These are phyloP conservation scores for Psilocybe subaeruginosa DNA, from an alignment of 768 basidiomycete species.

Conservation along the genomic window DNA sequence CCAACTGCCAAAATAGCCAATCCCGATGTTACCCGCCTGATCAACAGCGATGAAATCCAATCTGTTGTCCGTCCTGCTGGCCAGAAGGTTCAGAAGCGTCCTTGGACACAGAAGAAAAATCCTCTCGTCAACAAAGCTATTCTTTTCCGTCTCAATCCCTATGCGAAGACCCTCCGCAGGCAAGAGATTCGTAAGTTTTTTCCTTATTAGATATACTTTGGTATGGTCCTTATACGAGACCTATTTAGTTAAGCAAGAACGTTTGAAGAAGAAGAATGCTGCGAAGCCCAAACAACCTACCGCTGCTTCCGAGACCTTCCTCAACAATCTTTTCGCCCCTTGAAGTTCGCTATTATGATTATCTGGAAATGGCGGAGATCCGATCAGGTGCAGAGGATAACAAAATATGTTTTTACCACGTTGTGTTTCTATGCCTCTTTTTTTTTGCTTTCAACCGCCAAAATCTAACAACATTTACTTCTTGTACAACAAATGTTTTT, in stretches of 20 bases:
- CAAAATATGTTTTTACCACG: background rate
- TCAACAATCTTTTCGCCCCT: slow-evolving; percentile 83
- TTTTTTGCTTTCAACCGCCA: background rate
- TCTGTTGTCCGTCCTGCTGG: slow-evolving; percentile 92
- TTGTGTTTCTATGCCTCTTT: background rate
- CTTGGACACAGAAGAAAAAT: slow-evolving; percentile 99
- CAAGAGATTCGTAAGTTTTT: slow-evolving; percentile 80
- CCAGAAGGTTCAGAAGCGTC: slow-evolving; percentile 84
- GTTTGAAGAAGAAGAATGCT: slow-evolving; percentile 62
- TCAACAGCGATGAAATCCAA: slow-evolving; percentile 99
- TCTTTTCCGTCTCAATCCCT: slow-evolving; percentile 97
- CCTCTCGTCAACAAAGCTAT: slow-evolving; percentile 92
- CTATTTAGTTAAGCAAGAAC: slow-evolving; percentile 75
- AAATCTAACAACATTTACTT: too few species aligned
- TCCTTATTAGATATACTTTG: background rate
- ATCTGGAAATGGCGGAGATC: background rate
- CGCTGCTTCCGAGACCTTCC: slow-evolving; percentile 82
- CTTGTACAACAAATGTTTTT: too few species aligned
- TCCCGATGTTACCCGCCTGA: slow-evolving; percentile 95
- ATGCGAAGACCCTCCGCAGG: slow-evolving; percentile 91
- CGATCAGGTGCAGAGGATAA: background rate
- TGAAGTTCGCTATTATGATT: slow-evolving; percentile 39
- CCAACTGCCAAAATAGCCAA: slow-evolving; percentile 96
- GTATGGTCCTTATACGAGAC: slow-evolving; percentile 14
- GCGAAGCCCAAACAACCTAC: slow-evolving; percentile 66